A percentile compares a stretch with the other conserved stretches of the same genome.
These are phyloP conservation scores for Brassica rapa DNA, from an alignment of 345 rosid genomes.

Conservation along the genomic window DNA sequence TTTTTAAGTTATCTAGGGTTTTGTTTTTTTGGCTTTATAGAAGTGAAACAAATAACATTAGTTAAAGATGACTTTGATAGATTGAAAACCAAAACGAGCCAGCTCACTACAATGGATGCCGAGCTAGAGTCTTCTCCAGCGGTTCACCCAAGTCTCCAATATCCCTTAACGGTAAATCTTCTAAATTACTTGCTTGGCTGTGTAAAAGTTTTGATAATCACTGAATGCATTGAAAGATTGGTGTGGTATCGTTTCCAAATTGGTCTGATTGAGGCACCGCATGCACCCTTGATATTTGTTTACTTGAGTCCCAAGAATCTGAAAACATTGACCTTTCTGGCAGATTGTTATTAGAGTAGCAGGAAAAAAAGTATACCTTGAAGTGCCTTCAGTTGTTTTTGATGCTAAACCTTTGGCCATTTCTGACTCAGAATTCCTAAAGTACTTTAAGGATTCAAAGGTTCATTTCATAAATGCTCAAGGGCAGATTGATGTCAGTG, in stretches of 20 bases:
- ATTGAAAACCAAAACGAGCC: neutral
- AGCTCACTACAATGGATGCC: conserved; percentile 8
- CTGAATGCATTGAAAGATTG: too few relatives aligned
- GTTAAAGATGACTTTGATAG: neutral
- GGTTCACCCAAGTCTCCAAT: neutral
- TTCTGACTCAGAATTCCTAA: neutral
- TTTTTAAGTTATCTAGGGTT: too few relatives aligned
- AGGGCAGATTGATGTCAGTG: neutral
- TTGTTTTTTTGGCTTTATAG: too few relatives aligned
- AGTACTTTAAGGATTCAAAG: neutral
- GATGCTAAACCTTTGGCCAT: neutral
- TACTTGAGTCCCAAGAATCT: neutral
- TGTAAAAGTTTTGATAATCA: neutral
- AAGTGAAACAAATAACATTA: neutral
- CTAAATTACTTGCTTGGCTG: neutral
- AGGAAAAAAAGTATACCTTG: neutral
- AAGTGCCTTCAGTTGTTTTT: neutral
- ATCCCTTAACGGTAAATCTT: neutral
- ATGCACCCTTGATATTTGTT: too few relatives aligned
- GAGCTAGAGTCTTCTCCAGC: neutral
- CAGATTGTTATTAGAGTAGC: neutral
- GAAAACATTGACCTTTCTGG: neutral
- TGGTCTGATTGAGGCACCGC: too few relatives aligned
- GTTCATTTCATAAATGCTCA: neutral
- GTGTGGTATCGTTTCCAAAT: too few relatives aligned